Evolutionary conservation across 2,329 filamentous ascomycete species (phyloP), one percentile per base, ranked within the genome.

Genomic region (Emericellopsis cladophorae): DNA sequence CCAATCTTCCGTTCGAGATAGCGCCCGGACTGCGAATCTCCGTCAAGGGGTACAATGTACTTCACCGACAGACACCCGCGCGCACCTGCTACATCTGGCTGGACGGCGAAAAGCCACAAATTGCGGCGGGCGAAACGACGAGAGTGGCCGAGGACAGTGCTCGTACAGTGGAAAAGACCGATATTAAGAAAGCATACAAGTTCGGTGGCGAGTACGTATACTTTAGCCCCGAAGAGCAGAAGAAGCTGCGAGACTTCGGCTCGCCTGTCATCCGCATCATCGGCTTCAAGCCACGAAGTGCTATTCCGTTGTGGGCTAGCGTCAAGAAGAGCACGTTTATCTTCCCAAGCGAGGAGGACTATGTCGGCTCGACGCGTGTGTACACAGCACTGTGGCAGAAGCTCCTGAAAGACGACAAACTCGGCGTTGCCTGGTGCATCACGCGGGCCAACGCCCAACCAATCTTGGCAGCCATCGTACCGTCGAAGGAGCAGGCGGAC

Each of bases 321-420:
- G 70, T 85, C 38, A 86, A 84, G 54, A 88, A 89, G 51, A 85
- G 89, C 1, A 86, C 79, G 0, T 98, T 95, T 59, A 85, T 98
- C 44, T 96, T 94, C 53, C 92, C 92, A 0, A 92, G 83, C 15
- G 92, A 98, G 60, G 81, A 88, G 47, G 83, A 86, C 46, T 94
- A 80, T 51, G 74, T 95, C 22, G 92, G 92, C 16, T 96, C 89
- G 2, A 93, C 88, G 0, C 80, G 92, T 7, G 88, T 95, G 3
- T 98, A 96, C 57, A 81, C 89, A 3, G 87, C 92, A 0, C 65
- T 98, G 18, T 88, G 93, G 64, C 81, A 88, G 52, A 96, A 94
- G 55, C 70, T 98, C 2, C 62, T 90, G 5, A 76, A 78, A 42
- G 78, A 82, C 38, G 70, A 87, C 39, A 94, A 90, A 53, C 76